Percentiles rank a stretch among this genome's conserved stretches.
These are phyloP conservation scores for Serendipita sp. DNA, from an alignment of 1,284 basidiomycete genomes.

Conservation along the genomic window DNA sequence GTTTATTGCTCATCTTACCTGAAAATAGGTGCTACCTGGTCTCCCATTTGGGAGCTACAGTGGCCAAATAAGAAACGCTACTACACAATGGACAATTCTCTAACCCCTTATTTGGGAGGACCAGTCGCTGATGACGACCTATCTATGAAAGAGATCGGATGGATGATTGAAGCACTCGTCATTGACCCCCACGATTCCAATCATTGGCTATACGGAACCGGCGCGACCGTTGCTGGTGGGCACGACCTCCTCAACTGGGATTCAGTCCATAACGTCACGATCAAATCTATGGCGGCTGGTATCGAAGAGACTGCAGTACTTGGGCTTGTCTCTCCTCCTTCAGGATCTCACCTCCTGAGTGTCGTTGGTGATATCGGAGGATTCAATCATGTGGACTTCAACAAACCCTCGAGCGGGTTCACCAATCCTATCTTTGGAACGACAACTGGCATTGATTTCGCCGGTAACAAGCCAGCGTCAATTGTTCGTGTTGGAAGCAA, in stretches of 20 bases:
- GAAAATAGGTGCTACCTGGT: constrained; percentile 9
- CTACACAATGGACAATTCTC: constrained; percentile 37
- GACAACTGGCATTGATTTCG: constrained; percentile 35
- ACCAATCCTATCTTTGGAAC: constrained; percentile 34
- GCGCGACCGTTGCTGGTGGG: constrained; percentile 43
- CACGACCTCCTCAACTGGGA: constrained; percentile 45
- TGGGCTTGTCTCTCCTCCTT: constrained; percentile 38
- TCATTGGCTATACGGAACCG: constrained; percentile 54
- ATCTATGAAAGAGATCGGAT: constrained; percentile 35
- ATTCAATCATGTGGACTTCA: constrained; percentile 36
- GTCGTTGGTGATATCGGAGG: constrained; percentile 44
- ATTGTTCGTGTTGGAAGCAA: constrained; percentile 37
- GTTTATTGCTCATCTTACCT: no score
- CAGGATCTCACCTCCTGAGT: constrained; percentile 33
- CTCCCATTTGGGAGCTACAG: constrained; percentile 12
- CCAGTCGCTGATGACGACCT: constrained; percentile 31
- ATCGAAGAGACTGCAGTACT: constrained; percentile 48
- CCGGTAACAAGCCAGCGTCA: constrained; percentile 37
- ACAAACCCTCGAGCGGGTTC: constrained; percentile 28
- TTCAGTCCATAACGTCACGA: constrained; percentile 38
- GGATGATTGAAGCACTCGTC: constrained; percentile 14
- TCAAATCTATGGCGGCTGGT: constrained; percentile 45
- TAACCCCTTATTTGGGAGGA: constrained; percentile 42
- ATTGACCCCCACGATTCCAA: constrained; percentile 45
- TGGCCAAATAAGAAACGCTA: constrained; percentile 38